Conservation (phyloP, 2,329 filamentous ascomycete species). For the Colletotrichum spinosum region DNA sequence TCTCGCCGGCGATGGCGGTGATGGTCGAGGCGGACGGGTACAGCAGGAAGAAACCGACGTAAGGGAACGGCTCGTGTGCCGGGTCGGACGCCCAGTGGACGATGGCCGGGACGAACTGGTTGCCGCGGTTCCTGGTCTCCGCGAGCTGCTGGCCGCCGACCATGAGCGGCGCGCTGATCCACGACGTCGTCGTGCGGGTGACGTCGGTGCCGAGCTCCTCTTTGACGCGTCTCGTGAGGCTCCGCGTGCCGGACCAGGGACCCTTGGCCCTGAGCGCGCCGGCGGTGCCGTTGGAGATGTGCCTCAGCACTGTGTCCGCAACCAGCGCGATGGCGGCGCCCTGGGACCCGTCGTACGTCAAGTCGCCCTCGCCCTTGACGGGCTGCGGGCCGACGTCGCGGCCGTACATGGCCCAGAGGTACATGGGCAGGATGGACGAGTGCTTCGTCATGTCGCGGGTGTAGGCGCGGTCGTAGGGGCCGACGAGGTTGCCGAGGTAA, state of each 20-base stretch:
- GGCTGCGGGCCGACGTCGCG: slow-evolving; percentile 51
- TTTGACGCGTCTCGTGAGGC: slow-evolving; percentile 50
- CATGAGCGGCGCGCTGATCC: slow-evolving; percentile 56
- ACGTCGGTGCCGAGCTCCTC: slow-evolving; percentile 48
- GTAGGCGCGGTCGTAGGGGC: slow-evolving; percentile 52
- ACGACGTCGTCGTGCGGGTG: slow-evolving; percentile 50
- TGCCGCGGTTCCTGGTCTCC: slow-evolving; percentile 50
- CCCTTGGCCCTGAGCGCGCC: slow-evolving; percentile 46
- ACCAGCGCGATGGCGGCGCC: slow-evolving; percentile 54
- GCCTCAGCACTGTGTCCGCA: slow-evolving; percentile 45
- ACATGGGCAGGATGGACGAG: slow-evolving; percentile 53
- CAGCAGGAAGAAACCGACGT: slow-evolving; percentile 52
- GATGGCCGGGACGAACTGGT: slow-evolving; percentile 58
- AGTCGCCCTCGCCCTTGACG: slow-evolving; percentile 51
- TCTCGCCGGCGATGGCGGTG: slow-evolving; percentile 50
- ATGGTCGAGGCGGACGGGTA: slow-evolving; percentile 57
- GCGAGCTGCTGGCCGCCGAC: slow-evolving; percentile 52
- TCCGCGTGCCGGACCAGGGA: slow-evolving; percentile 48
- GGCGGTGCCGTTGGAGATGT: slow-evolving; percentile 44
- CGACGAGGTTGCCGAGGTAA: slow-evolving; percentile 48
- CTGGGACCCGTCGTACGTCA: slow-evolving; percentile 55
- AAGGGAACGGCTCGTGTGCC: slow-evolving; percentile 51
- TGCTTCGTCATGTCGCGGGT: slow-evolving; percentile 53
- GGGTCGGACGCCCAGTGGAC: slow-evolving; percentile 59
- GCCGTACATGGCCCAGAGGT: slow-evolving; percentile 57